phyloP scores from a whole-genome alignment of 2,329 filamentous ascomycete genomes.

The Hyphodiscus sp. region DNA sequence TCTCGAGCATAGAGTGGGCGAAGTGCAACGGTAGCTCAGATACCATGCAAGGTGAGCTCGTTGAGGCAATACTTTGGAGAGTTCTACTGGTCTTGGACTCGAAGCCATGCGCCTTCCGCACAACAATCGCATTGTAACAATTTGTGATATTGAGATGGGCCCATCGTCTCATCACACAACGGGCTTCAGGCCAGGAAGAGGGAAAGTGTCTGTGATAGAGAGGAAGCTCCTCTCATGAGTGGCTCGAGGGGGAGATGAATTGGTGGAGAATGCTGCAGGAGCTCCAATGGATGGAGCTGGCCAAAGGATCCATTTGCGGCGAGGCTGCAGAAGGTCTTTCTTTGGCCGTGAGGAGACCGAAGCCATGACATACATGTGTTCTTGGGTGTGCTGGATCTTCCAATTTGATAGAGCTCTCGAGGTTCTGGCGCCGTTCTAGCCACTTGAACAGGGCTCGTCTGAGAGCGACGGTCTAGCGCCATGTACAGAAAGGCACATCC shows the following conservation, averaged over 20 bases:
- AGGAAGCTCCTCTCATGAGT: not conserved
- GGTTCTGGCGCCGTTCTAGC: not conserved
- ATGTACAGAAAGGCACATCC: not conserved
- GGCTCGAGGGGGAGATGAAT: not conserved
- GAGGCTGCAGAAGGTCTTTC: not conserved
- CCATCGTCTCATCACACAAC: not conserved
- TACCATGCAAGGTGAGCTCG: not conserved
- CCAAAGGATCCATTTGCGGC: not conserved
- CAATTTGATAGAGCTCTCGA: slow-evolving; percentile 1
- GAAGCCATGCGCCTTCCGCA: not conserved
- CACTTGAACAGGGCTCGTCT: not conserved
- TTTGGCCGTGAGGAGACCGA: not conserved
- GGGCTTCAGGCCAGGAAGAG: not conserved
- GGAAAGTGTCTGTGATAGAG: not conserved
- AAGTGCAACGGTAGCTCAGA: not conserved
- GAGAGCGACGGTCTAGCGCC: not conserved
- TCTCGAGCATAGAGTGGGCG: slow-evolving; percentile 1
- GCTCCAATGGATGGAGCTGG: not conserved
- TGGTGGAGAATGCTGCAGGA: not conserved
- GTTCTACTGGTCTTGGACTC: not conserved
- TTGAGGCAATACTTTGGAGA: not conserved
- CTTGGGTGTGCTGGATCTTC: slow-evolving; percentile 4
- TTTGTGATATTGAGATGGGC: not conserved
- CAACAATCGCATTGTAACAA: not conserved
- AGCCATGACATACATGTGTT: slow-evolving; percentile 4